Evolutionary conservation across 139 green algal species (phyloP).

Genomic region (Ulvella scutata): DNA sequence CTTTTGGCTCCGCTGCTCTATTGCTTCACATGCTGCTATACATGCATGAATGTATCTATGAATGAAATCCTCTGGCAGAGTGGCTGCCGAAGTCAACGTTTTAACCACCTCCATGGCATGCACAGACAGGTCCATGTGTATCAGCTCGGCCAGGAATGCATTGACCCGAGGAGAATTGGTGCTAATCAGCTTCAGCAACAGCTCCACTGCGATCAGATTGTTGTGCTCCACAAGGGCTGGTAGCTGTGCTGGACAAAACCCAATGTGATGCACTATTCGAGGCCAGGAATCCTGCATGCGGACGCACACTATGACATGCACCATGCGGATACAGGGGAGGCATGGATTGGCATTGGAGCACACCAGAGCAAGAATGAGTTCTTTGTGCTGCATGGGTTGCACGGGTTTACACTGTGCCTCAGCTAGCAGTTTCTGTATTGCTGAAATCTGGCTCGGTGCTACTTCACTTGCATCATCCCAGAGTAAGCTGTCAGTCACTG

Average conservation of each 20-base stretch:
- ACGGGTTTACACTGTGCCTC: not conserved
- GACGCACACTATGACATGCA: not conserved
- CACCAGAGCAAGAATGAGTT: not conserved
- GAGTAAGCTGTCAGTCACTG: not conserved
- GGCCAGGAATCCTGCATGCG: not conserved
- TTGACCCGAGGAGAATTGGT: not conserved
- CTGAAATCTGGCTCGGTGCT: not conserved
- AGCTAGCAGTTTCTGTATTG: not conserved
- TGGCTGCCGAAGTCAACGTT: conserved; percentile 41
- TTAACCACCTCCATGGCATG: conserved; percentile 87
- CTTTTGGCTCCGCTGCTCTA: conserved; percentile 16
- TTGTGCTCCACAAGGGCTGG: not conserved
- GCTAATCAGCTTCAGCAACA: not conserved
- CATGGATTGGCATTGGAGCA: not conserved
- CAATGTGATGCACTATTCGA: not conserved
- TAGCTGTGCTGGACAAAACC: not conserved
- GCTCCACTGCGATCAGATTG: not conserved
- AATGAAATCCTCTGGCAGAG: conserved; percentile 61
- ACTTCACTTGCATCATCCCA: not conserved
- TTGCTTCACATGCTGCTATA: conserved; percentile 55
- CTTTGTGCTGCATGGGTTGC: not conserved
- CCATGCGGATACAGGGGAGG: not conserved
- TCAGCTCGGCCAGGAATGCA: conserved; percentile 14
- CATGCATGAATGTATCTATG: conserved; percentile 79
- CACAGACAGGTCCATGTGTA: conserved; percentile 49